These are phyloP conservation scores for Achaetomiella virescens DNA, from an alignment of 495 filamentous ascomycete species.

Conservation along the genomic window DNA sequence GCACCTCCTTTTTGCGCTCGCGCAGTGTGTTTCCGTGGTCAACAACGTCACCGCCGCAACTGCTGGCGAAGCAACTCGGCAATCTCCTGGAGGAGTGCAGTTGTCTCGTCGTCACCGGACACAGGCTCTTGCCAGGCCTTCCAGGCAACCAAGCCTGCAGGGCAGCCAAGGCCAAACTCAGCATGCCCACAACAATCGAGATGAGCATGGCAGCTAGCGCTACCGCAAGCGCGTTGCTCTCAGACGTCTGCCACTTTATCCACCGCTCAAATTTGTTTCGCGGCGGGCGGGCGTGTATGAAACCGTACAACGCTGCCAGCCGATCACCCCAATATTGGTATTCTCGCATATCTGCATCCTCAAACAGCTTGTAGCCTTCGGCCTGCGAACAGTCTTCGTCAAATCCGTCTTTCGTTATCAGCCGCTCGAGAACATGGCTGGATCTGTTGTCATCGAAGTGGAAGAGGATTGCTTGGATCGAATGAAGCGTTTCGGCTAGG, in stretches of 20 bases:
- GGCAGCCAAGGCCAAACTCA: background rate
- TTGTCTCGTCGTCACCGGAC: background rate
- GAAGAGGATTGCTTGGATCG: background rate
- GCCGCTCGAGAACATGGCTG: background rate
- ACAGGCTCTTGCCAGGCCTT: conserved; percentile 6
- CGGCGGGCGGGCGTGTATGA: background rate
- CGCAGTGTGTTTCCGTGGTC: too few relatives aligned
- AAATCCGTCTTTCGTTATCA: background rate
- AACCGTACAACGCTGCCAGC: background rate
- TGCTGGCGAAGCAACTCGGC: background rate
- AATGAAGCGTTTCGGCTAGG: background rate
- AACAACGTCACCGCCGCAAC: too few relatives aligned
- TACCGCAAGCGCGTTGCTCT: conserved; percentile 1
- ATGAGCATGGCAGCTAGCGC: conserved; percentile 1
- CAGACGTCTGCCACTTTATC: conserved; percentile 5
- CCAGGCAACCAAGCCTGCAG: conserved; percentile 8
- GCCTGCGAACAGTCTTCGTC: background rate
- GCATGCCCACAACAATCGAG: conserved; percentile 1
- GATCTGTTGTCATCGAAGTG: background rate
- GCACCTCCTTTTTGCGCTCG: too few relatives aligned
- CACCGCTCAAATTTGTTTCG: conserved; percentile 5
- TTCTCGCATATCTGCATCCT: background rate
- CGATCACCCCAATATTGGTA: conserved; percentile 3
- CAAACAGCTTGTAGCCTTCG: background rate
- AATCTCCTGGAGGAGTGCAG: background rate